Evolutionary conservation across 352 stramenopile genomes (phyloP).

Genomic region (Plasmopara halstedii): DNA sequence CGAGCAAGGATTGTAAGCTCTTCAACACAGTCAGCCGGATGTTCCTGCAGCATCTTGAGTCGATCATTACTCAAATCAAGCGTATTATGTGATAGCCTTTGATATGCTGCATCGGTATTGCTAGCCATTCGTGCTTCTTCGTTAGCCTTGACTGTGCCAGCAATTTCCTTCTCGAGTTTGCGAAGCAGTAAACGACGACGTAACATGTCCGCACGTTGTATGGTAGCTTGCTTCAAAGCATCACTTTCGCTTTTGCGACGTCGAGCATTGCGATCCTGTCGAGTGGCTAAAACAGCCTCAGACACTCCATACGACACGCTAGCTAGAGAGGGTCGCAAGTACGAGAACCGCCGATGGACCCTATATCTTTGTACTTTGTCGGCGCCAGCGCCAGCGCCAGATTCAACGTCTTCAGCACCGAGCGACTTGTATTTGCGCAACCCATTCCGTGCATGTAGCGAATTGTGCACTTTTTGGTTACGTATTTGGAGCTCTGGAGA

Average conservation of each 20-base stretch:
- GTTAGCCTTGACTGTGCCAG: conserved; percentile 57
- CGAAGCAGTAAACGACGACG: conserved; percentile 51
- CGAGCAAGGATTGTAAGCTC: conserved; percentile 45
- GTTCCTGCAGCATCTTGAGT: conserved; percentile 45
- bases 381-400: conserved; percentile 38
- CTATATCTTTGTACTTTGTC: conserved; percentile 10
- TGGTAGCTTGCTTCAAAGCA: conserved; percentile 39
- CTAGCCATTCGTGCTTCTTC: conserved; percentile 18
- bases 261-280: conserved; percentile 26
- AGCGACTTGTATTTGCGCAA: conserved; percentile 36
- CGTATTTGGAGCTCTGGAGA: conserved; percentile 18
- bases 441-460: conserved; percentile 16
- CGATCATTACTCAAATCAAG: conserved; percentile 39
- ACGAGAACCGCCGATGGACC: conserved; percentile 13
- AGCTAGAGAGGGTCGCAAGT: conserved; percentile 13
- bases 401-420: conserved; percentile 37
- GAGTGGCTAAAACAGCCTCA: conserved; percentile 8
- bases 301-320: conserved; percentile 11
- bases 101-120: conserved; percentile 3
- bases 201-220: conserved; percentile 55
- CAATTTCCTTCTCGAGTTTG: conserved; percentile 69
- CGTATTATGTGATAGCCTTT: conserved; percentile 20
- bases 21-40: conserved; percentile 48
- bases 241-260: conserved; percentile 69
- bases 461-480: conserved; percentile 13